Conservation (phyloP, 495 filamentous ascomycete genomes). For the Penicillium alfredii region DNA sequence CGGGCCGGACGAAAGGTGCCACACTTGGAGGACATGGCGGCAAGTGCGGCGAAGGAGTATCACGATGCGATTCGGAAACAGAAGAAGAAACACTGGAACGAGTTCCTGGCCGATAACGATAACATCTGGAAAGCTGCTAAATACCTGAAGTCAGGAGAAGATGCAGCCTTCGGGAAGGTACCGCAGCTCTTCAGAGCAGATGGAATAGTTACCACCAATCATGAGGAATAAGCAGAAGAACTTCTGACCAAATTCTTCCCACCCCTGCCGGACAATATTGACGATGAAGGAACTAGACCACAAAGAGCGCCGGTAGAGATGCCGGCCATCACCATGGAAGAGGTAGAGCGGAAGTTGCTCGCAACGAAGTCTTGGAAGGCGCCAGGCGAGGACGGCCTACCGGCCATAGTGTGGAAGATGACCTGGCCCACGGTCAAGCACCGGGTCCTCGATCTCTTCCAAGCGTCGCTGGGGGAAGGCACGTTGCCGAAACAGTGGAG, state of each 20-base stretch:
- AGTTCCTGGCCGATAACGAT: constrained; percentile 21
- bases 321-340: constrained; percentile 15
- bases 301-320: constrained; percentile 18
- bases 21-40: constrained; percentile 13
- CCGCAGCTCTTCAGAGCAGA: constrained; percentile 13
- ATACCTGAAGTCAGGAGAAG: constrained; percentile 18
- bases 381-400: constrained; percentile 23
- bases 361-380: constrained; percentile 14
- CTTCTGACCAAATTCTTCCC: constrained; percentile 25
- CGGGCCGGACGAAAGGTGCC: constrained; percentile 10
- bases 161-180: constrained; percentile 13
- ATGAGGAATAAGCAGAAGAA: constrained; percentile 20
- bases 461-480: constrained; percentile 13
- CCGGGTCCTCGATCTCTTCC: constrained; percentile 13
- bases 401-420: constrained; percentile 24
- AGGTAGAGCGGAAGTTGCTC: constrained; percentile 18
- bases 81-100: constrained; percentile 24
- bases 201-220: constrained; percentile 12
- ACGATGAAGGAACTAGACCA: constrained; percentile 17
- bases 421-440: constrained; percentile 26
- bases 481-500: constrained; percentile 11
- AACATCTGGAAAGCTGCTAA: constrained; percentile 24
- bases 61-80: constrained; percentile 18
- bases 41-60: constrained; percentile 17
- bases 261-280: constrained; percentile 14